phyloP scores from a whole-genome alignment of 345 rosid species.

The Camelina hispida region DNA sequence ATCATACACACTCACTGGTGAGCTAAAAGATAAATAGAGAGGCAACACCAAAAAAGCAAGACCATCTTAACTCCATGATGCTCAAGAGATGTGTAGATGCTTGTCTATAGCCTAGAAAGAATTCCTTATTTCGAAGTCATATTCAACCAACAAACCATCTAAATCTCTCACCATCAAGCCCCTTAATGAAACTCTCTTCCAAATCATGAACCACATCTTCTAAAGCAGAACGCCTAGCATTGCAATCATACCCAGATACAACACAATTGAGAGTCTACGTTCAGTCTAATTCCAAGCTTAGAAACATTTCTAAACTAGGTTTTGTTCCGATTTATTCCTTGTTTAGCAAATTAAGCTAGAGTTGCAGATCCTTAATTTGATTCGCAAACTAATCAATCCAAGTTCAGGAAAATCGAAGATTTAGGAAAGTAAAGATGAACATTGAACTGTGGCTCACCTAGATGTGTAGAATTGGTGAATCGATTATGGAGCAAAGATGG shows the following conservation, averaged over 20 bases:
- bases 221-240: no score
- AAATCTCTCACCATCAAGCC: no score
- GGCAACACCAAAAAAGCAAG: constrained; percentile 24
- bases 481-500: no score
- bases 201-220: no score
- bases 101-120: no score
- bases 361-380: constrained; percentile 19
- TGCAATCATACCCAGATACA: neutral
- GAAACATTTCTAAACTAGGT: neutral
- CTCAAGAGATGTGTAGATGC: no score
- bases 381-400: neutral
- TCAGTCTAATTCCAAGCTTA: constrained; percentile 2
- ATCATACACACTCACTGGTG: constrained; percentile 36
- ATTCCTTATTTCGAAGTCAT: no score
- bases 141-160: no score
- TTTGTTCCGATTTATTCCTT: neutral
- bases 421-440: no score
- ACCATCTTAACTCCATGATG: neutral
- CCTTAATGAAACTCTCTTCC: no score
- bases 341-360: constrained; percentile 2
- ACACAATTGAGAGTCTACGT: neutral
- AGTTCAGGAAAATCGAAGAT: neutral
- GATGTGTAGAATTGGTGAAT: no score
- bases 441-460: no score
- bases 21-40: constrained; percentile 24